Evolutionary conservation across 345 rosid genomes (phyloP), one percentile per base, ranked within the genome.

Genomic region (Linum usitatissimum): DNA sequence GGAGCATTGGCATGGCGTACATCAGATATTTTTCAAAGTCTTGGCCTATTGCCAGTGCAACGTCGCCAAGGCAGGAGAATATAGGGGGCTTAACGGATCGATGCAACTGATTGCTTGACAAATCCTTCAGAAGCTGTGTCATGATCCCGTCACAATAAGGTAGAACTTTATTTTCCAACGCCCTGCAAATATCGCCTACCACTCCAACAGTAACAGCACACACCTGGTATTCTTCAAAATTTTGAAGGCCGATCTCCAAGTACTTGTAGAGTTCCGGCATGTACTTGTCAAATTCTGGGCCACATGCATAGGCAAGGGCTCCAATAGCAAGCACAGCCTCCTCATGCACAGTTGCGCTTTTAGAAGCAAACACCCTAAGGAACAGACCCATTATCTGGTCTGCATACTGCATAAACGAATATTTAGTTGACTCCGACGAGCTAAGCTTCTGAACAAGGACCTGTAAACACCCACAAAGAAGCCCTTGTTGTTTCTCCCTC

Each of bases 241-340:
- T 86, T 65, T 83, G 92, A 69, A 83, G 92, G 60, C 92, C 92
- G 83, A 78, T 75, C 64, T 86, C 92, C 76, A 83, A 71, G 70
- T 83, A 86, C 72, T 79, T 81, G 68, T 83, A 83, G 48, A 83
- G 80, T 75, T 83, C 89, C 8, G 87, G 80, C 92, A 86, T 81
- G 78, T 86, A 86, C 68, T 83, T 86, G 42, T 70, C 84, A 57
- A 86, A 86, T 61, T 72, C 85, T 0, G 81, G 79, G 28, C 89
- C 92, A 6, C 84, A 69, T 49, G 85, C 78, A 65, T 86, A 86
- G 58, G 92, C 92, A 68, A 86, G 89, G 48, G 92, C 89, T 9
- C 92, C 92, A 40, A 86, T 84, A 14, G 89, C 85, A 28, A 83
- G 85, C 92, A 86, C 83, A 55, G 92, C 89, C 75, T 86, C 92